Percentiles rank a stretch among this genome's conserved stretches.
Conservation (phyloP, 495 filamentous ascomycete species). For the Daldinia vernicosa region DNA sequence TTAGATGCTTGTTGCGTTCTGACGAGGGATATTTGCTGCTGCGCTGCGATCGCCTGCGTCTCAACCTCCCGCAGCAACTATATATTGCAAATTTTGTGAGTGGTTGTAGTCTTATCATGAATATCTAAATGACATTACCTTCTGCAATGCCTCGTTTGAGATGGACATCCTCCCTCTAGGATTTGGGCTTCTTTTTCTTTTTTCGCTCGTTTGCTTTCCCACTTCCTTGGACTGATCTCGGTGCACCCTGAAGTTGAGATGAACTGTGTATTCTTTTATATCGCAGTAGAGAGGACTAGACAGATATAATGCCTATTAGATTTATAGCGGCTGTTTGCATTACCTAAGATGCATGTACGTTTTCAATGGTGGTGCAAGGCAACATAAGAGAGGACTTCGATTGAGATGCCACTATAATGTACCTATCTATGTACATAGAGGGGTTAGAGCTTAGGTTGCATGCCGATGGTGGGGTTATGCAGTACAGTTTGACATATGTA, state of each 20-base stretch:
- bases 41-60: conserved; percentile 81
- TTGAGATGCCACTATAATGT: background rate
- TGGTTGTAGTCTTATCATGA: background rate
- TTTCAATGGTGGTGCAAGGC: background rate
- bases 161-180: conserved; percentile 76
- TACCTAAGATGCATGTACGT: background rate
- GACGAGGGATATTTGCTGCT: conserved; percentile 90
- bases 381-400: background rate
- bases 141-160: conserved; percentile 92
- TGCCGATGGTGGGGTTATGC: background rate
- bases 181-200: background rate
- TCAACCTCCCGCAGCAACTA: conserved; percentile 96
- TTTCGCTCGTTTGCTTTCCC: background rate
- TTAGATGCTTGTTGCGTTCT: conserved; percentile 85
- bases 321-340: background rate
- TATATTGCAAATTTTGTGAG: conserved; percentile 13
- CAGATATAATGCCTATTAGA: background rate
- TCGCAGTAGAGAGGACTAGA: background rate
- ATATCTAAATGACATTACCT: conserved; percentile 62
- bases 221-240: background rate
- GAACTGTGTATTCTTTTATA: background rate
- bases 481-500: too few relatives aligned
- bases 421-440: background rate
- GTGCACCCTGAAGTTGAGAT: background rate
- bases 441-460: background rate